Evolutionary conservation across 1,284 basidiomycete species (phyloP), one percentile per base, ranked within the genome.

Genomic region (Wallemia mellicola): DNA sequence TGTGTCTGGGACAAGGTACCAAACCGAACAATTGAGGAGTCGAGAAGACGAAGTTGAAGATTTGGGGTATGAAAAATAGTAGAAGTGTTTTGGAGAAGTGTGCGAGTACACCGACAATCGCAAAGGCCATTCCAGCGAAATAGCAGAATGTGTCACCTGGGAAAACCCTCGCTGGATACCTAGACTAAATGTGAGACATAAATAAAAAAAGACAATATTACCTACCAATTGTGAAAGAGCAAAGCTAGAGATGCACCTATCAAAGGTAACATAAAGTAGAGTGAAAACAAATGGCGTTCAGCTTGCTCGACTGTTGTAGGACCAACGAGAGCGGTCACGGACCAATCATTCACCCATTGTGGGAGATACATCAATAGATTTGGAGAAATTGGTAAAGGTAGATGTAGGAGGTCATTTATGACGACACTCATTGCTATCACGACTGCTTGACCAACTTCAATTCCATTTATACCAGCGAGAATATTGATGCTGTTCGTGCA

Each of bases 401-500:
- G 77, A 71, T 91, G 96, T 27, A 99, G 73, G 15, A 92, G 69
- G 67, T 96, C 91, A 68, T 99, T 99, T 57, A 91, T 62, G 62
- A 85, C 81, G 63, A 99, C 82, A 0, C 86, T 92, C 17, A 87
- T 63, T 1, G 86, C 84, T 63, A 99, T 98, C 62, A 98, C 79
- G 28, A 96, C 72, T 0, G 91, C 86, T 72, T 99, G 94, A 59
- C 81, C 79, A 61, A 83, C 85, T 73, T 99, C 94, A 1, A 94
- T 82, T 14, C 92, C 94, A 68, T 98, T 98, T 66, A 96, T 86
- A 2, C 94, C 94, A 1, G 92, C 94, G 7, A 99, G 79, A 65
- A 99, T 98, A 70, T 99, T 99, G 76, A 98, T 95, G 69, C 84
- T 85, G 72, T 99, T 98, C 15, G 91, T 96, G 61, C 87, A 82